Conservation (phyloP, 768 basidiomycete genomes). For the Lactarius indigo region DNA sequence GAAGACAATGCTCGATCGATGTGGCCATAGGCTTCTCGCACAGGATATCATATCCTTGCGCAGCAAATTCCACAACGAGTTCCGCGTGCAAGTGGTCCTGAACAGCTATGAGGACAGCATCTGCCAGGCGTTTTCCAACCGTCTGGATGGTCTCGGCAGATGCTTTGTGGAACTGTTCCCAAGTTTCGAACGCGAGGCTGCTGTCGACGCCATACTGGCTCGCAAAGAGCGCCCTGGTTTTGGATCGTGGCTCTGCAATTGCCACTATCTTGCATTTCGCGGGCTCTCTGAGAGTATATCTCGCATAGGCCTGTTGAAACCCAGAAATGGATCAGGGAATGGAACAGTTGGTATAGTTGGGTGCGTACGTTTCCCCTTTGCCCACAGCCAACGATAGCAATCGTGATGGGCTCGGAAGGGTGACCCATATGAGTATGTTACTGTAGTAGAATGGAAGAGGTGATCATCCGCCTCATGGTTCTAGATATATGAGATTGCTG, state of each 20-base stretch:
- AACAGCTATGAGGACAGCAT: conserved; percentile 77
- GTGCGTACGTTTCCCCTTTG: conserved; percentile 67
- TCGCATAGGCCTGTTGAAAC: conserved; percentile 51
- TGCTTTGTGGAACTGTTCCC: conserved; percentile 65
- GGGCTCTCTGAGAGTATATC: conserved; percentile 58
- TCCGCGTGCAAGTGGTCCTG: conserved; percentile 79
- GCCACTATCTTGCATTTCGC: conserved; percentile 72
- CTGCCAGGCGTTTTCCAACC: conserved; percentile 68
- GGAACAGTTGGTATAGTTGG: not conserved
- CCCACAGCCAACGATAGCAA: conserved; percentile 81
- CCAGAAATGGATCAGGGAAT: not conserved
- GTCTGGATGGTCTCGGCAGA: conserved; percentile 63
- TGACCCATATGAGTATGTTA: conserved; percentile 23
- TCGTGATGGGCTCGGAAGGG: conserved; percentile 47
- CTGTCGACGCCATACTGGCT: conserved; percentile 54
- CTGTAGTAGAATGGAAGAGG: not conserved
- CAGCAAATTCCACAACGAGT: conserved; percentile 69
- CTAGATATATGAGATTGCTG: not conserved
- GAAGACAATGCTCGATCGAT: conserved; percentile 62
- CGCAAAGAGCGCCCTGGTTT: conserved; percentile 59
- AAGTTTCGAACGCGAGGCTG: conserved; percentile 67
- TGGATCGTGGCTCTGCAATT: conserved; percentile 77
- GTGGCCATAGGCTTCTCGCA: conserved; percentile 96
- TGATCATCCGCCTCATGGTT: not conserved
- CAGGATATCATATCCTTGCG: conserved; percentile 82